Evolutionary conservation across 176 grass and related monocot species (phyloP).

Genomic region (Eleusine indica): DNA sequence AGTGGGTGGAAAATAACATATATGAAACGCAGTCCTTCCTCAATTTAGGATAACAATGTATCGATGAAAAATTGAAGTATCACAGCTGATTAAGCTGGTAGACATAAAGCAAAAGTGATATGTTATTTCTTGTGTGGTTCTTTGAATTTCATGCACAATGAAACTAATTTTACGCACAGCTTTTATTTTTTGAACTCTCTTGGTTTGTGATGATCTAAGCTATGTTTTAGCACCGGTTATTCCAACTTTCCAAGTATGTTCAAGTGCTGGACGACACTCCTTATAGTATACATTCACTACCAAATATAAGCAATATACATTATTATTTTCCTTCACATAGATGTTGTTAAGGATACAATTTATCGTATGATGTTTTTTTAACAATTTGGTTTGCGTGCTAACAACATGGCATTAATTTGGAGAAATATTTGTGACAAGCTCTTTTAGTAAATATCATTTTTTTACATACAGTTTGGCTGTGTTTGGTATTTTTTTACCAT

Average conservation of each 20-base stretch:
- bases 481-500: background rate
- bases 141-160: background rate
- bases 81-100: background rate
- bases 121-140: background rate
- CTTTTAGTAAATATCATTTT: constrained; percentile 2
- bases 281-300: background rate
- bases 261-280: background rate
- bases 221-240: background rate
- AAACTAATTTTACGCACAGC: background rate
- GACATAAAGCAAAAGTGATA: background rate
- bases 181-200: background rate
- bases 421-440: background rate
- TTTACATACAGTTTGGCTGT: background rate
- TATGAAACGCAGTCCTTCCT: constrained; percentile 12
- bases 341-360: background rate
- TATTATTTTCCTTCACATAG: constrained; percentile 2
- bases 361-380: constrained; percentile 5
- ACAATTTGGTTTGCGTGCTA: background rate
- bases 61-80: constrained; percentile 20
- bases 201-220: background rate
- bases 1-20: background rate
- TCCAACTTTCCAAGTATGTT: constrained; percentile 17
- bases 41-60: constrained; percentile 9
- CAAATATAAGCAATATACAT: background rate
- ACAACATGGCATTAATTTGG: background rate